Conservation (phyloP, 108 stramenopile genomes). For the Pseudonitzschia pungens region DNA sequence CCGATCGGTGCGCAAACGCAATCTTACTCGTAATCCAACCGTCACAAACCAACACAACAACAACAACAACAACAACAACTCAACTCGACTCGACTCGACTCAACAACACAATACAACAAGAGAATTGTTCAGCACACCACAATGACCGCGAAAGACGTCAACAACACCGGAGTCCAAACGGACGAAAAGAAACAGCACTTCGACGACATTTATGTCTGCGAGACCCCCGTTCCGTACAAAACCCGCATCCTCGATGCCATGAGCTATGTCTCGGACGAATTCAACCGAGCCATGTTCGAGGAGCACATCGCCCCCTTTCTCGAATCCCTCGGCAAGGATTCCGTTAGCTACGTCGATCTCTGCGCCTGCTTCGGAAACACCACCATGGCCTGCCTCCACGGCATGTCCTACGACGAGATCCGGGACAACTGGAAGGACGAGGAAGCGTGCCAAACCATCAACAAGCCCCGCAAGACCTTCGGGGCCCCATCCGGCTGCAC, state of each 20-base stretch:
- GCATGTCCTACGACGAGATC: conserved; percentile 45
- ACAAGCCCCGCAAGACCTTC: conserved; percentile 10
- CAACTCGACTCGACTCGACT: too few relatives aligned
- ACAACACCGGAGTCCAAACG: conserved; percentile 25
- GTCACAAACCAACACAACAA: too few relatives aligned
- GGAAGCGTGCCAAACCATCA: conserved; percentile 23
- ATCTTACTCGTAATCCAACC: too few relatives aligned
- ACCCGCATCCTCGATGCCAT: conserved; percentile 39
- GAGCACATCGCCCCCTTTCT: conserved; percentile 30
- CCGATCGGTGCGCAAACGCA: too few relatives aligned
- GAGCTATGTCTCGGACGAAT: conserved; percentile 42
- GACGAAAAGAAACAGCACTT: conserved; percentile 56
- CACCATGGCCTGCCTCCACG: conserved; percentile 51
- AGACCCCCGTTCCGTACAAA: conserved; percentile 50
- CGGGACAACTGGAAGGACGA: conserved; percentile 51
- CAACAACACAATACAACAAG: not conserved
- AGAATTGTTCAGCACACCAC: not conserved
- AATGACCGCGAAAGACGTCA: conserved; percentile 7
- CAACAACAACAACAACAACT: too few relatives aligned
- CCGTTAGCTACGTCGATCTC: conserved; percentile 40
- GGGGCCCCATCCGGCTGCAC: conserved; percentile 3
- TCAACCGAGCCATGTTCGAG: conserved; percentile 48
- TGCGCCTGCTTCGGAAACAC: conserved; percentile 52
- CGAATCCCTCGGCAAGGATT: not conserved
- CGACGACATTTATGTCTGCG: conserved; percentile 46